These are phyloP conservation scores for Torulaspora pretoriensis DNA, from an alignment of 1,139 yeast species.

Conservation along the genomic window DNA sequence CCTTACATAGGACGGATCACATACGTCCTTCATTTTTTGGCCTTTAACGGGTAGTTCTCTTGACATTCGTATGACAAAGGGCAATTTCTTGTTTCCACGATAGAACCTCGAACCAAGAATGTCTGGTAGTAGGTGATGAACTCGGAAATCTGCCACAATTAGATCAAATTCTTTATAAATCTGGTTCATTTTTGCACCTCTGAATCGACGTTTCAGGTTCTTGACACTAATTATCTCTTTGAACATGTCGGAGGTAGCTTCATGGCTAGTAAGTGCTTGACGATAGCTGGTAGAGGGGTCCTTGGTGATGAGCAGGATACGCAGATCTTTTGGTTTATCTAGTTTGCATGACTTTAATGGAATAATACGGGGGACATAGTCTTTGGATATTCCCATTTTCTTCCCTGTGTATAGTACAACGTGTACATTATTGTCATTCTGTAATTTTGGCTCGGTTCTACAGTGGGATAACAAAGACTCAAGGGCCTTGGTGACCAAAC, in stretches of 20 bases:
- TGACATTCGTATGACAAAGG: conserved; percentile 64
- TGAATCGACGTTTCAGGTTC: conserved; percentile 47
- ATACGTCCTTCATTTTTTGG: conserved; percentile 25
- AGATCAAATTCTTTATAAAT: conserved; percentile 58
- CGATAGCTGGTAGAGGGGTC: conserved; percentile 61
- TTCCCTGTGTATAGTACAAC: conserved; percentile 52
- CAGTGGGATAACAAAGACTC: conserved; percentile 27
- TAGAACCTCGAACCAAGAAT: conserved; percentile 55
- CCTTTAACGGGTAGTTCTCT: conserved; percentile 43
- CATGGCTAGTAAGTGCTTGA: conserved; percentile 40
- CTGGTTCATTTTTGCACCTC: conserved; percentile 44
- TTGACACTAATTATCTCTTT: conserved; percentile 55
- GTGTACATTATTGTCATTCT: conserved; percentile 38
- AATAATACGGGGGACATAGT: conserved; percentile 60
- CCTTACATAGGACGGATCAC: conserved; percentile 55
- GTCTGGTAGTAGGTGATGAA: conserved; percentile 54
- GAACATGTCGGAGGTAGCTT: conserved; percentile 56
- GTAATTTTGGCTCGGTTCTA: conserved; percentile 22
- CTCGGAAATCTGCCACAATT: conserved; percentile 62
- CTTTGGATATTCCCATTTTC: conserved; percentile 48
- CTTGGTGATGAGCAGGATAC: conserved; percentile 59
- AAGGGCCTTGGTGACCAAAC: conserved; percentile 23
- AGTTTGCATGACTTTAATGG: conserved; percentile 51
- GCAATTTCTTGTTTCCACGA: conserved; percentile 55
- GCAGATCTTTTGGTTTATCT: conserved; percentile 45